Base-by-base conservation (phyloP, 2,329 filamentous ascomycete genomes). In the Ophiostoma novo-ulmi region DNA sequence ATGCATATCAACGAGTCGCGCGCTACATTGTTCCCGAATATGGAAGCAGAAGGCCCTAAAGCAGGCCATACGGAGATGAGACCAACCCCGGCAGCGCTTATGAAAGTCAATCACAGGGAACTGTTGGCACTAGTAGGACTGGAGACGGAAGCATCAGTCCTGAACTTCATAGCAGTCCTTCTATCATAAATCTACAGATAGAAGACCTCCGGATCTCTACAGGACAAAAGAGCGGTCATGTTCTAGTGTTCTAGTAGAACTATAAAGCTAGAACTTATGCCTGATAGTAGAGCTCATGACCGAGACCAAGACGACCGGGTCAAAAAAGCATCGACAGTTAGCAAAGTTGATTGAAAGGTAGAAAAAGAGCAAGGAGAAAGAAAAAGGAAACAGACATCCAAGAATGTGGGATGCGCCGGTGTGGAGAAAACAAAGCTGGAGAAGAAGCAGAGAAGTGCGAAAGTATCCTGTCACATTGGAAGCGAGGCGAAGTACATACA, bases 51-150 rank as follows among this genome's bases (percentile, higher is more conserved):
- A 26, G 52, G n/a, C 48, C 52, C 52, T 17, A 26, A 26, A 26
- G 17, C 52, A 58, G 52, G 52, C 52, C 52, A 26, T 58, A 58
- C 52, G 52, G 52, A 58, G n/a, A 58, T 10, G 52, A 26, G 52
- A 58, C 52, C n/a, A 11, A 22, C 52, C 52, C 52, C 52, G 52
- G 22, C 52, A 58, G 52, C 52, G 52, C 52, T 58, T 58, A 58
- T 58, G 31, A 31, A 3, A 3, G 31, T 31, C 31, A 31, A 31
- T 31, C 31, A 31, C 31, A 31, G 31, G 31, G 31, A 31, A 31
- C 31, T 31, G 3, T 31, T 3, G 31, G 31, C 26, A 26, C 31
- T 22, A n/a, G 48, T 11, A 58, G 52, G 52, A 58, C 14, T 44
- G n/a, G 3, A 41, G 7, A 22, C 20, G 14, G 31, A 44, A 17